Base-by-base conservation (phyloP, 768 basidiomycete genomes). In the Butyriboletus loyo region DNA sequence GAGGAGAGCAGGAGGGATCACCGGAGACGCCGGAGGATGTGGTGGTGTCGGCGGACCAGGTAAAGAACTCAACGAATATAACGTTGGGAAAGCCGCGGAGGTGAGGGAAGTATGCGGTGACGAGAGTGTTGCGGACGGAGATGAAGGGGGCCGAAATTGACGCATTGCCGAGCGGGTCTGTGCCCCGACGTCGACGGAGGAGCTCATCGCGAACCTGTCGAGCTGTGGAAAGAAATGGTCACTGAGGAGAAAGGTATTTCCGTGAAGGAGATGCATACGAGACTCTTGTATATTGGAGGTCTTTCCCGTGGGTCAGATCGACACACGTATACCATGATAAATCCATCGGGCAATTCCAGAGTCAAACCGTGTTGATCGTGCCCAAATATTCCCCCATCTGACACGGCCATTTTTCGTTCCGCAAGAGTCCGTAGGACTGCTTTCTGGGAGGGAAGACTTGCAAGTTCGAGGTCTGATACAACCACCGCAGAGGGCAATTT, bases 181-280 rank as follows among this genome's bases (percentile, higher is more conserved):
- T 35, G 77, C 70, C 22, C 79, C 74, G 10, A 87, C 64, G 30
- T 75, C 70, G 43, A 88, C 67, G 37, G 80, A 81, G 7, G 79
- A 80, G 60, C 87, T 91, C 79, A 92, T 84, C 3, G 88, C 77
- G 64, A 92, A 92, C 60, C 79, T 81, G 64, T 92, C 88, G 14
- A 92, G 75, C 89, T 91, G 32, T 50, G 24, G 35, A 45, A 49
- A 34, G 30, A 43, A 49, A 40, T 25, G n/a, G 37, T 55, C 44
- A 61, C 10, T 32, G 34, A 48, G n/a, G 27, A 24, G 0, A 22
- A 21, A 7, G 21, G 17, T 9, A 19, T 43, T 34, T 17, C 38
- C 15, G 22, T 22, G 10, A 42, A 50, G 15, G 19, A 28, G n/a
- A 45, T 22, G 65, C 85, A 56, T 66, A 90, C 89, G 66, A 92